Conservation (phyloP, 179 eudicot genomes). For the Spinacia oleracea region DNA sequence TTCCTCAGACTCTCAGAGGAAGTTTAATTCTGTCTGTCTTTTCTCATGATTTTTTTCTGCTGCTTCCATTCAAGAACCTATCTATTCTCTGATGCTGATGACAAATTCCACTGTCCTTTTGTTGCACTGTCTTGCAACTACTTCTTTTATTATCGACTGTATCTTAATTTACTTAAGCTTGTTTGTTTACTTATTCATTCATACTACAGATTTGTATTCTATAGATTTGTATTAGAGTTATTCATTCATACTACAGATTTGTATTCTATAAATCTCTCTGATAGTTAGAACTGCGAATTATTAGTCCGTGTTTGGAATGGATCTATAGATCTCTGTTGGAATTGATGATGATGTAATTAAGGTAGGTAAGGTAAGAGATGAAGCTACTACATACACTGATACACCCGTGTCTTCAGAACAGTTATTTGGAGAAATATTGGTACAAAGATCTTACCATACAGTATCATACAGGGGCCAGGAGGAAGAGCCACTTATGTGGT, state of each 20-base stretch:
- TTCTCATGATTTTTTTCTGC: constrained; percentile 7
- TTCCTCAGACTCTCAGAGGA: constrained; percentile 6
- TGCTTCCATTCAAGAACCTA: not conserved
- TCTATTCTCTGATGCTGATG: constrained; percentile 13
- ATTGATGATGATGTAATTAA: not conserved
- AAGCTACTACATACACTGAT: not conserved
- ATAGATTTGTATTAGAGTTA: too few relatives aligned
- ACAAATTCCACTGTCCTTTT: constrained; percentile 11
- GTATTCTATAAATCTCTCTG: too few relatives aligned
- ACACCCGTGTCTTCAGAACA: constrained; percentile 3
- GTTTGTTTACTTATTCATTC: not conserved
- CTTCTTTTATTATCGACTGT: not conserved
- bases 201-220: too few relatives aligned
- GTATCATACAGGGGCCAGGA: not conserved
- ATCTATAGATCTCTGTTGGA: not conserved
- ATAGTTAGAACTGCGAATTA: too few relatives aligned
- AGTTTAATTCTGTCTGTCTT: constrained; percentile 4
- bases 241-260: not conserved
- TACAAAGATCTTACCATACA: not conserved
- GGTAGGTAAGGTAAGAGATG: not conserved
- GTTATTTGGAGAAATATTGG: not conserved
- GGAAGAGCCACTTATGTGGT: not conserved
- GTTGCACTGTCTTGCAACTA: constrained; percentile 17
- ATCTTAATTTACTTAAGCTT: not conserved
- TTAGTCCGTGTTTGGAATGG: not conserved